These are phyloP conservation scores for Globisporangium canariense DNA, from an alignment of 352 stramenopile genomes.

Conservation along the genomic window DNA sequence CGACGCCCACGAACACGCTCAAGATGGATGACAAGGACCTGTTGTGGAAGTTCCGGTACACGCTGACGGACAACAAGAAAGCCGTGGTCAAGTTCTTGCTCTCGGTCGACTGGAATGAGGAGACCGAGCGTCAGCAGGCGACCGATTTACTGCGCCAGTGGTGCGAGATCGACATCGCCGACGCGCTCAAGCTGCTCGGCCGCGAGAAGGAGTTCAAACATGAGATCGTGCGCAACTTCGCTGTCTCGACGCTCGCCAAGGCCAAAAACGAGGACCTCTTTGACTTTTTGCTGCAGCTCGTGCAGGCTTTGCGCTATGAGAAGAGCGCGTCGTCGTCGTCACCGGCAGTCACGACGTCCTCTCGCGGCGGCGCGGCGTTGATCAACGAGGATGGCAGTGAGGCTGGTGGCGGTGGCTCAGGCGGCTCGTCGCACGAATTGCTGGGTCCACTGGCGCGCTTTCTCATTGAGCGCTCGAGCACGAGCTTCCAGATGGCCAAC, in stretches of 20 bases:
- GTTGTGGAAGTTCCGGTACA: slow-evolving; percentile 97
- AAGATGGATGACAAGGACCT: slow-evolving; percentile 91
- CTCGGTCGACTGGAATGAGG: slow-evolving; percentile 97
- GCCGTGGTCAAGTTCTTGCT: slow-evolving; percentile 98
- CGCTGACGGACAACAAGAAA: slow-evolving; percentile 92
- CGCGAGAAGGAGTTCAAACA: slow-evolving; percentile 89
- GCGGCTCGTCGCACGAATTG: slow-evolving; percentile 23
- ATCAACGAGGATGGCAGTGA: slow-evolving; percentile 19
- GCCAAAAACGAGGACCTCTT: slow-evolving; percentile 97
- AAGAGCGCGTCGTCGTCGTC: slow-evolving; percentile 28
- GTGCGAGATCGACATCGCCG: slow-evolving; percentile 95
- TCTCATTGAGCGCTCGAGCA: slow-evolving; percentile 92
- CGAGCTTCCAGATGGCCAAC: slow-evolving; percentile 95
- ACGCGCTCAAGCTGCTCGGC: slow-evolving; percentile 97
- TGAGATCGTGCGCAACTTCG: slow-evolving; percentile 93
- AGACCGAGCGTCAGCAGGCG: slow-evolving; percentile 95
- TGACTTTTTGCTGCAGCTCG: slow-evolving; percentile 97
- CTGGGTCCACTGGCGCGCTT: slow-evolving; percentile 89
- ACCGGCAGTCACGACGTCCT: slow-evolving; percentile 28
- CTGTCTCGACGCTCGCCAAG: slow-evolving; percentile 92
- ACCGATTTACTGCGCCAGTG: slow-evolving; percentile 78
- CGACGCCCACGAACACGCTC: slow-evolving; percentile 92
- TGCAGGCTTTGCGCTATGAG: slow-evolving; percentile 95
- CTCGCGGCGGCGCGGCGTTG: slow-evolving; percentile 20
- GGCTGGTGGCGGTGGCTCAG: not conserved